Evolutionary conservation across 83 land plant species (phyloP).

Genomic region (Diphasiastrum complanatum): DNA sequence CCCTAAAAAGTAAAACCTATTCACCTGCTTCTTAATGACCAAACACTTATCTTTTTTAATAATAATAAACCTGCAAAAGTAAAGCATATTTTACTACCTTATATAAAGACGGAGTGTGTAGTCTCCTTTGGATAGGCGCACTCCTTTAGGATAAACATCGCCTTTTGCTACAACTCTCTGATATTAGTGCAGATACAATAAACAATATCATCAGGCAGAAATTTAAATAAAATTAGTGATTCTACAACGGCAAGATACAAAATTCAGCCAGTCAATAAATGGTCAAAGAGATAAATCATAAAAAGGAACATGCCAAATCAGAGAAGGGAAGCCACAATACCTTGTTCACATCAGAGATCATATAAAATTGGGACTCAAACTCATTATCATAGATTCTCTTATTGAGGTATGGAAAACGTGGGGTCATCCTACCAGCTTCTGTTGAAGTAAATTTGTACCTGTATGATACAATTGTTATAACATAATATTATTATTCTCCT

Average conservation of each 20-base stretch:
- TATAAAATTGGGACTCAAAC: constrained; percentile 94
- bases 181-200: constrained; percentile 14
- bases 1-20: neutral
- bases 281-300: neutral
- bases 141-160: constrained; percentile 75
- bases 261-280: neutral
- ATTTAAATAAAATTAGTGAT: neutral
- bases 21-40: neutral
- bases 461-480: constrained; percentile 20
- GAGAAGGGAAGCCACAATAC: constrained; percentile 7
- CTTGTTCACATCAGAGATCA: constrained; percentile 62
- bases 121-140: constrained; percentile 84
- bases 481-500: neutral
- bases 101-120: constrained; percentile 55
- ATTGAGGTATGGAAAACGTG: constrained; percentile 73
- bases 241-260: neutral
- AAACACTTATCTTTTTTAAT: neutral
- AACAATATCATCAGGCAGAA: neutral
- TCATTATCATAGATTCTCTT: constrained; percentile 83
- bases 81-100: no score
- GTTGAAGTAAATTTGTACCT: constrained; percentile 86
- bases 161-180: constrained; percentile 76
- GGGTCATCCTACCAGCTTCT: constrained; percentile 69
- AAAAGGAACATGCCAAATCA: neutral
- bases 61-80: neutral